Evolutionary conservation across 495 filamentous ascomycete genomes (phyloP), one percentile per base, ranked within the genome.

Genomic region (Penicillium antarcticum): DNA sequence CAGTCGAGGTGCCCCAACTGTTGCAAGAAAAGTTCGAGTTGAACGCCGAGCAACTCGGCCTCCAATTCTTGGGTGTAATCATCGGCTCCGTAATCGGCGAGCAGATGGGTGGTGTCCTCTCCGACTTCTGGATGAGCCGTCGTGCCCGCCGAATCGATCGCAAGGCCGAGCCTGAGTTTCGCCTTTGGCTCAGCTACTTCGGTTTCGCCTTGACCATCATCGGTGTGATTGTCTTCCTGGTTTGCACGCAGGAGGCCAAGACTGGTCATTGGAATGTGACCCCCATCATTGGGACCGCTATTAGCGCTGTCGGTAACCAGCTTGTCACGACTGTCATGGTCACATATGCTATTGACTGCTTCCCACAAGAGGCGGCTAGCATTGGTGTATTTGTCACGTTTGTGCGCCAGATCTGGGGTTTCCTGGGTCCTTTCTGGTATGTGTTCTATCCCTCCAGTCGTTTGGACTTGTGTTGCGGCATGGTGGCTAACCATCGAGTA

Each of bases 401-500:
- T 47, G 68, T 82, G 24, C 61, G 79, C 8, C 72, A 76, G 45
- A 73, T 68, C 18, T 82, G 77, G 78, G 77, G 78, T 0, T 83
- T 83, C 57, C 74, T 83, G 51, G 79, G 79, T 17, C 76, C 75
- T 5, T 82, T 82, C 56, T 82, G 76, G 75, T 79, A 53, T 49
- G 37, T 48, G 63, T 52, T 45, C 8, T 40, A 12, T 32, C 33
- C 32, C 47, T 40, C 37, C 38, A 10, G 1, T 9, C 26, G 26
- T 29, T 7, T 9, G 26, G 26, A 29, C 9, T 18, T 39, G 9
- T 45, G n/a, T 17, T 44, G 13, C 16, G n/a, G 29, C 8, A 4
- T 42, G 5, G 14, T 51, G 6, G 47, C 42, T 62, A 47, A 56
- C 51, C n/a, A 5, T 38, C 6, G 3, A 38, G 12, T 13, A 71